Conservation (phyloP, 305 asterid genomes). For the Andrographis paniculata region DNA sequence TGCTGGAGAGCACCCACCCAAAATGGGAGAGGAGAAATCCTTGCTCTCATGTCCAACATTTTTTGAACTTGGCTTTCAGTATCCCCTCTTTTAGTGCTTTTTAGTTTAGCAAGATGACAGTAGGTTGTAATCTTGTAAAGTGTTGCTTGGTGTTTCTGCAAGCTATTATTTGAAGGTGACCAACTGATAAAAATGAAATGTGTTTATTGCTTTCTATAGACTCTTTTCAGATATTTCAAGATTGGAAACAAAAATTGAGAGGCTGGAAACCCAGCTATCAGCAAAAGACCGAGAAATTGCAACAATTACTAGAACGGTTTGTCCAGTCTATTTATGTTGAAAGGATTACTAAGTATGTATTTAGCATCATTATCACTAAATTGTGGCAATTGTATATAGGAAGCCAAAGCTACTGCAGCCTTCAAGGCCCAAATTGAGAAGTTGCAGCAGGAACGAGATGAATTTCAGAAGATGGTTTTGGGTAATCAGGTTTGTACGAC, state of each 20-base stretch:
- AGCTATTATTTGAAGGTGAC: too few species aligned
- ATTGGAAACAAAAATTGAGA: conserved; percentile 88
- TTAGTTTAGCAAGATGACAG: too few species aligned
- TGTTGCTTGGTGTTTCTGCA: too few species aligned
- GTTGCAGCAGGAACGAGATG: conserved; percentile 97
- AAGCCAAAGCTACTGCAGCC: conserved; percentile 82
- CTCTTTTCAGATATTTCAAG: conserved; percentile 93
- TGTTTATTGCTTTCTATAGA: too few species aligned
- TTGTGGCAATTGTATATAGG: conserved; percentile 32
- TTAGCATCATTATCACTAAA: conserved; percentile 1
- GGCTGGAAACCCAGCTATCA: conserved; percentile 69
- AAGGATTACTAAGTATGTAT: neutral
- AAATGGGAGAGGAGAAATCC: too few species aligned
- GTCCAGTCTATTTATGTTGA: conserved; percentile 10
- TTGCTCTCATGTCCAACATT: too few species aligned
- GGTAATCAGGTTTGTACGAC: conserved; percentile 73
- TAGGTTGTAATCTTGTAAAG: too few species aligned
- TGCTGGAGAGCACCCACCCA: too few species aligned
- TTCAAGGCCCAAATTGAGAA: conserved; percentile 81
- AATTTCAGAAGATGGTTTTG: conserved; percentile 94
- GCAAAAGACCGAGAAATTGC: conserved; percentile 94
- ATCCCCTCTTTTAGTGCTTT: too few species aligned
- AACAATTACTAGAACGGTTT: conserved; percentile 80
- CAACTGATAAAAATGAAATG: too few species aligned
- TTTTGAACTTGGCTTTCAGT: too few species aligned